phyloP scores from a whole-genome alignment of 257 asterid species.

The Plectranthus barbatus region DNA sequence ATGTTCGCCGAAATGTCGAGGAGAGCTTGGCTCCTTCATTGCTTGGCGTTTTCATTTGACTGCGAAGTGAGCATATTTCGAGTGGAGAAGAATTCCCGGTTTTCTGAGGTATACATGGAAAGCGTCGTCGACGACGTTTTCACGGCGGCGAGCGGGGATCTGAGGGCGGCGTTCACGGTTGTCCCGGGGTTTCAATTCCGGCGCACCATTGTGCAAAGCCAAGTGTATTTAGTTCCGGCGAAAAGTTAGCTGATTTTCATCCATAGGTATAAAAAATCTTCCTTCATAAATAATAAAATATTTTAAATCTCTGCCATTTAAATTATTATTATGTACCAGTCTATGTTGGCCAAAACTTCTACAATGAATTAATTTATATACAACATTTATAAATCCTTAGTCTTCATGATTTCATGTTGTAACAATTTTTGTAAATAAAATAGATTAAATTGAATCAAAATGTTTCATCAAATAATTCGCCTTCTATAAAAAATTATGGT shows the following conservation, averaged over 20 bases:
- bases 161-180: slow-evolving; percentile 68
- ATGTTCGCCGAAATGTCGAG: slow-evolving; percentile 77
- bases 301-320: neutral
- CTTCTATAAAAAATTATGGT: too few species aligned
- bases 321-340: neutral
- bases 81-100: slow-evolving; percentile 36
- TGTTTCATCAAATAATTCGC: too few species aligned
- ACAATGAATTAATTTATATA: too few species aligned
- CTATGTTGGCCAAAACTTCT: neutral
- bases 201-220: slow-evolving; percentile 69
- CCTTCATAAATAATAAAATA: too few species aligned
- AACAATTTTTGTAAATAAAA: too few species aligned
- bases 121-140: slow-evolving; percentile 52
- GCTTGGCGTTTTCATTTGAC: slow-evolving; percentile 58
- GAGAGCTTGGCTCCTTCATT: slow-evolving; percentile 70
- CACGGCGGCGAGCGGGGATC: slow-evolving; percentile 31
- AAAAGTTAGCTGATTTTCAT: slow-evolving; percentile 10
- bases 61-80: slow-evolving; percentile 53
- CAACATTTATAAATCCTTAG: neutral
- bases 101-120: slow-evolving; percentile 85
- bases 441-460: too few species aligned
- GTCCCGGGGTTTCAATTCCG: slow-evolving; percentile 84
- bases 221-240: slow-evolving; percentile 52
- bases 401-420: too few species aligned
- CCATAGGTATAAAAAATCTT: neutral